Evolutionary conservation across 2,329 filamentous ascomycete species (phyloP).

Genomic region (Elsinoe batatas): DNA sequence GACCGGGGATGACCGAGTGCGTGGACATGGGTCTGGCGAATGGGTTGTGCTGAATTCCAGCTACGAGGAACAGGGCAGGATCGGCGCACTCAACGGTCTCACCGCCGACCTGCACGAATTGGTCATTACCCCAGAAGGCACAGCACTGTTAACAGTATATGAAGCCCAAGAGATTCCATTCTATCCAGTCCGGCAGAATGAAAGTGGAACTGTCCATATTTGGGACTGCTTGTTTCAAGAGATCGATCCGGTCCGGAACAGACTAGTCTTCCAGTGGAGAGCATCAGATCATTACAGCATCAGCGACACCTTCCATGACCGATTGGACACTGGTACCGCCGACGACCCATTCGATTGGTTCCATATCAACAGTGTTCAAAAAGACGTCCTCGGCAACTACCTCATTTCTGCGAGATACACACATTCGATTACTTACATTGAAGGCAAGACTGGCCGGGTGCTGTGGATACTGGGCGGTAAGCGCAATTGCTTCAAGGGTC

Average conservation of each 20-base stretch:
- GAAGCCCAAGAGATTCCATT: conserved; percentile 19
- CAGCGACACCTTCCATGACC: conserved; percentile 31
- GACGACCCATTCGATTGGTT: conserved; percentile 44
- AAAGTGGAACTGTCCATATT: conserved; percentile 19
- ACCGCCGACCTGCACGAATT: conserved; percentile 36
- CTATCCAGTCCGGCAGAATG: conserved; percentile 17
- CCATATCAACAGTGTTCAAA: conserved; percentile 48
- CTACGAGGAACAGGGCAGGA: conserved; percentile 28
- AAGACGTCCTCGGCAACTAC: conserved; percentile 42
- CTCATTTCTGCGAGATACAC: conserved; percentile 44
- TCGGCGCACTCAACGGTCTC: conserved; percentile 30
- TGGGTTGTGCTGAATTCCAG: conserved; percentile 29
- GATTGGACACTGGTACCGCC: conserved; percentile 25
- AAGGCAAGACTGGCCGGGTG: conserved; percentile 37
- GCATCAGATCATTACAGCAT: conserved; percentile 44
- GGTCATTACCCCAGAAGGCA: conserved; percentile 31
- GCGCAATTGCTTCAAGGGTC: conserved; percentile 22
- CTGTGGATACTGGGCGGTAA: conserved; percentile 41
- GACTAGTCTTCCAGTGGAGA: conserved; percentile 48
- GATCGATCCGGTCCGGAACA: conserved; percentile 42
- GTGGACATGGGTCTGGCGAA: conserved; percentile 26
- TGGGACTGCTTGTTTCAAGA: conserved; percentile 26
- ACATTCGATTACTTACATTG: conserved; percentile 40
- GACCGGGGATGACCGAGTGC: conserved; percentile 29
- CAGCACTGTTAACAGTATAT: conserved; percentile 35